Evolutionary conservation across 352 stramenopile genomes (phyloP).

Genomic region (Blastocystis sp.): DNA sequence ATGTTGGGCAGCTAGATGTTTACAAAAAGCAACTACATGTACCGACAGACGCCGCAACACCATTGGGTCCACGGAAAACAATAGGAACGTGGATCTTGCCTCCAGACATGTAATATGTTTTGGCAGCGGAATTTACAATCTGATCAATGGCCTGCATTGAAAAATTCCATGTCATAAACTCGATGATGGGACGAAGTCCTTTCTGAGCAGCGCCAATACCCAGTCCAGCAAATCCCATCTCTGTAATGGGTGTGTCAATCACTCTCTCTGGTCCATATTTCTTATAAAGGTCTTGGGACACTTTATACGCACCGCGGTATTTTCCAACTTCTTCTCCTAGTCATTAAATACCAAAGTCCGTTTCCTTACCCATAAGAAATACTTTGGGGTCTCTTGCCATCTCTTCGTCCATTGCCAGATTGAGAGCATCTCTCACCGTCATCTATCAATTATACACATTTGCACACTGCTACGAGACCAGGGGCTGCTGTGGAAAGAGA

Average conservation of each 20-base stretch:
- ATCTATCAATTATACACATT: constrained; percentile 73
- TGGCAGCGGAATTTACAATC: constrained; percentile 98
- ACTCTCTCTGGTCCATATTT: constrained; percentile 94
- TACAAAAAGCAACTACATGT: background rate
- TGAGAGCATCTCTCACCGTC: constrained; percentile 96
- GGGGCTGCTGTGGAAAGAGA: background rate
- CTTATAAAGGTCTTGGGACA: constrained; percentile 74
- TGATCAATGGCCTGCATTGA: constrained; percentile 99
- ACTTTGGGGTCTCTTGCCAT: constrained; percentile 91
- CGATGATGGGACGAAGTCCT: constrained; percentile 92
- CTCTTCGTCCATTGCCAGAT: constrained; percentile 96
- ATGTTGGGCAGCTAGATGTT: constrained; percentile 84
- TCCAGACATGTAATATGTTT: constrained; percentile 99
- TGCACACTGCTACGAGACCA: background rate
- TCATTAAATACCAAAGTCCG: constrained; percentile 72
- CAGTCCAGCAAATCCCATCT: constrained; percentile 89
- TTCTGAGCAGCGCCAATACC: constrained; percentile 91
- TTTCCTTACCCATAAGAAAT: constrained; percentile 80
- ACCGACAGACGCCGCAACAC: constrained; percentile 89
- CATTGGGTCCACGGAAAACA: constrained; percentile 98
- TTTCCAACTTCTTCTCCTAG: constrained; percentile 95
- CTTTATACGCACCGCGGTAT: constrained; percentile 99
- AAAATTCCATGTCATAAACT: constrained; percentile 99
- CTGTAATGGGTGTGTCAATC: constrained; percentile 99
- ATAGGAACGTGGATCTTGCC: constrained; percentile 95